Conservation (phyloP, 176 grass and related monocot species). For the Elymus sibiricus region DNA sequence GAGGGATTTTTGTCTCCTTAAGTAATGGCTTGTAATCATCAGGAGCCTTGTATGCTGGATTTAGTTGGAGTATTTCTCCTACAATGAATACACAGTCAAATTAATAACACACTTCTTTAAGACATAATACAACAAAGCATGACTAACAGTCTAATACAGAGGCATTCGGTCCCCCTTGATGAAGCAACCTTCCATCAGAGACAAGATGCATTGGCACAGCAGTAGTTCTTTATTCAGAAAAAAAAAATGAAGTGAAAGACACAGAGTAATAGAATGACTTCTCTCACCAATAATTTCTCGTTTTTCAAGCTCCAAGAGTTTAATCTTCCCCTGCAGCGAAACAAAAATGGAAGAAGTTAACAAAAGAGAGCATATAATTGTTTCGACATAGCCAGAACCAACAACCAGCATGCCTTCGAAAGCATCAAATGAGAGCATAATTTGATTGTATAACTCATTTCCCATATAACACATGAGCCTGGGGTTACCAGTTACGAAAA, state of each 20-base stretch:
- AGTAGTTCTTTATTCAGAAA: not conserved
- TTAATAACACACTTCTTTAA: constrained; percentile 9
- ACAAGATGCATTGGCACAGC: constrained; percentile 2
- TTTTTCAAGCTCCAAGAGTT: constrained; percentile 76
- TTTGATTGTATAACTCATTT: not conserved
- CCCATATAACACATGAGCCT: not conserved
- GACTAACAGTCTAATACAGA: not conserved
- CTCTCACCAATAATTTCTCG: constrained; percentile 79
- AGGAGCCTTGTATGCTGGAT: constrained; percentile 81
- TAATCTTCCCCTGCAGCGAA: constrained; percentile 46
- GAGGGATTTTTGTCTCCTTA: constrained; percentile 80
- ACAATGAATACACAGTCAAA: constrained; percentile 31
- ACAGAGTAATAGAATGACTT: constrained; percentile 30
- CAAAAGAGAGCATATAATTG: constrained; percentile 8
- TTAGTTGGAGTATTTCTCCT: constrained; percentile 80
- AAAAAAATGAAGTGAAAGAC: constrained; percentile 21
- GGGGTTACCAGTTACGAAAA: not conserved
- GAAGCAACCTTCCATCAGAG: constrained; percentile 20
- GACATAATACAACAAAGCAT: not conserved
- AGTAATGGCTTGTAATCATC: constrained; percentile 81
- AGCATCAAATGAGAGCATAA: not conserved
- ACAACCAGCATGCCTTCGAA: not conserved
- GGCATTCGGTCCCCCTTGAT: not conserved
- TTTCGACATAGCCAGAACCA: not conserved
- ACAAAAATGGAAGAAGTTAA: constrained; percentile 7